phyloP scores from a whole-genome alignment of 257 asterid genomes.

The Linderniella brevidens region DNA sequence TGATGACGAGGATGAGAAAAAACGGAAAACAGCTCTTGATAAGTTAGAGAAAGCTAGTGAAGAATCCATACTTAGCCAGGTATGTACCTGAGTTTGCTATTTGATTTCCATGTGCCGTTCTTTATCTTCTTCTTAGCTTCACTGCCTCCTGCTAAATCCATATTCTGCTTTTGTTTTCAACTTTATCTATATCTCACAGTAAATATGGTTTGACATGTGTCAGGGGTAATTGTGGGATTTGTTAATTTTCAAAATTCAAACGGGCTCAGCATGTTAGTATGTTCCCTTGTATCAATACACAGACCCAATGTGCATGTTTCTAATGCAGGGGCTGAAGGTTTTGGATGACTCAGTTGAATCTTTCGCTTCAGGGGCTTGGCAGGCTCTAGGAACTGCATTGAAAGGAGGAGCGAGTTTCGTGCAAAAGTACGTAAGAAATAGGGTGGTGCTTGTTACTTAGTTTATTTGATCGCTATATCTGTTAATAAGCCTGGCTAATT shows the following conservation, averaged over 20 bases:
- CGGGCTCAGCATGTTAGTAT: too few species aligned
- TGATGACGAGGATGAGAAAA: conserved; percentile 53
- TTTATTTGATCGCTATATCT: too few species aligned
- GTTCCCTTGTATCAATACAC: not conserved
- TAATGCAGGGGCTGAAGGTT: conserved; percentile 73
- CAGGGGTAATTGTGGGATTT: too few species aligned
- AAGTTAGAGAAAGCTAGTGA: conserved; percentile 85
- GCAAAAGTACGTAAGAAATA: conserved; percentile 25
- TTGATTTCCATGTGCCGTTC: not conserved
- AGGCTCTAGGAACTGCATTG: conserved; percentile 86
- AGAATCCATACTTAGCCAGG: conserved; percentile 85
- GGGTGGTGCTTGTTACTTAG: not conserved
- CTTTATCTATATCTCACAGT: not conserved
- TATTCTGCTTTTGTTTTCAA: not conserved
- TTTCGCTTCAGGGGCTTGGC: conserved; percentile 95
- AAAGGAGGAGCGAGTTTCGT: conserved; percentile 69
- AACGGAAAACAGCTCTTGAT: conserved; percentile 51
- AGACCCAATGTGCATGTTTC: conserved; percentile 9
- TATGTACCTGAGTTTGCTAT: conserved; percentile 13
- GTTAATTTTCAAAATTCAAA: too few species aligned
- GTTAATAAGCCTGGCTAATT: conserved; percentile 6
- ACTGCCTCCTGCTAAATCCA: too few species aligned
- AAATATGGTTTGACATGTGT: not conserved
- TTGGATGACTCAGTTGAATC: conserved; percentile 73
- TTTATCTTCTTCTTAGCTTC: not conserved